Evolutionary conservation across 768 basidiomycete species (phyloP).

Genomic region (Serendipita sp.): DNA sequence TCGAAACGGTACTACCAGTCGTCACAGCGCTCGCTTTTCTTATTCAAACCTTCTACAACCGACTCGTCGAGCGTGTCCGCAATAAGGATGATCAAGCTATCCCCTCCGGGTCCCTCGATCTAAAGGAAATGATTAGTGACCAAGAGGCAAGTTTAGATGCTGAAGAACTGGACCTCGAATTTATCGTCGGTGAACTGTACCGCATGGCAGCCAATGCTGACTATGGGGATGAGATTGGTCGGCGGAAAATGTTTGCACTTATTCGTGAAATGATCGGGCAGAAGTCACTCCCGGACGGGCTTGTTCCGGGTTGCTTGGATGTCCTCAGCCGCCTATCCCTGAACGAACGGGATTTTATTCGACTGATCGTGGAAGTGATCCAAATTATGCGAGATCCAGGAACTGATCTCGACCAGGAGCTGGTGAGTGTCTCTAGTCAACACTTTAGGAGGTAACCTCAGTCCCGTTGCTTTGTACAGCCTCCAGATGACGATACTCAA

Average conservation of each 20-base stretch:
- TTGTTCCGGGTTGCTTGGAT: slow-evolving; percentile 67
- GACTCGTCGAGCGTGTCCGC: slow-evolving; percentile 30
- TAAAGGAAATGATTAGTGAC: slow-evolving; percentile 13
- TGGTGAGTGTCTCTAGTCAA: slow-evolving; percentile 12
- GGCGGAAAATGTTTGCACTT: slow-evolving; percentile 73
- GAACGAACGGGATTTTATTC: slow-evolving; percentile 71
- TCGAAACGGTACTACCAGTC: slow-evolving; percentile 64
- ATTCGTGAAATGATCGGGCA: slow-evolving; percentile 72
- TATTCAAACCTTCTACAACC: slow-evolving; percentile 57
- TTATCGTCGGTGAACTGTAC: slow-evolving; percentile 68
- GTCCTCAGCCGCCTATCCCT: slow-evolving; percentile 56
- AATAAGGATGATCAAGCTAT: slow-evolving; percentile 19
- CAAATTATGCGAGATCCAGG: slow-evolving; percentile 54
- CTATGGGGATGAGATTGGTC: slow-evolving; percentile 82
- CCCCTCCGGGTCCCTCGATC: slow-evolving; percentile 12
- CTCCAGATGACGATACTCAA: slow-evolving; percentile 10
- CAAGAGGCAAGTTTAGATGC: slow-evolving; percentile 27
- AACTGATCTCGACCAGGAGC: slow-evolving; percentile 25
- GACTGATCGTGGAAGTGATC: slow-evolving; percentile 75
- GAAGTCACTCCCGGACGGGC: slow-evolving; percentile 45
- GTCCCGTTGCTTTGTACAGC: slow-evolving; percentile 9
- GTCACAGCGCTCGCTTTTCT: slow-evolving; percentile 66
- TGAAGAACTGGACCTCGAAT: slow-evolving; percentile 34
- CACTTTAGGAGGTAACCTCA: background rate
- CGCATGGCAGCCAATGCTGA: slow-evolving; percentile 65